Evolutionary conservation across 495 filamentous ascomycete genomes (phyloP), one percentile per base, ranked within the genome.

Genomic region (Annulohypoxylon stygium): DNA sequence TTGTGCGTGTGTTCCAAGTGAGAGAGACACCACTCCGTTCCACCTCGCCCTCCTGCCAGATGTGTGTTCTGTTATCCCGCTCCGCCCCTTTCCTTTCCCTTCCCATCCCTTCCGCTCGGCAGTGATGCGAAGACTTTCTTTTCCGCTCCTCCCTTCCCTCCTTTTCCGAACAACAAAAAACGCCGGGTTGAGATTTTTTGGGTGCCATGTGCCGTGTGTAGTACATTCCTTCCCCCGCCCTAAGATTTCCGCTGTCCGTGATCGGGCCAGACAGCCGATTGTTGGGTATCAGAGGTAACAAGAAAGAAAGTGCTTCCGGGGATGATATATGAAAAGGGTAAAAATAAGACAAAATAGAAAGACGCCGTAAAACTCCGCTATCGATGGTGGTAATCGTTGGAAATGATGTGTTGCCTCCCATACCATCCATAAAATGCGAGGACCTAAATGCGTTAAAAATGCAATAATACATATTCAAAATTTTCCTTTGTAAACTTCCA

Each of bases 111-210:
- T 33, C 50, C 50, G 14, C 20, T 20, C 30, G 33, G 51, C 51
- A 57, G 53, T 57, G 33, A 57, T 57, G 53, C 53, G 16, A 57
- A 57, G 6, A 37, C n/a, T n/a, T 57, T 57, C 53, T 37, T 57
- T 53, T 53, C 53, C 33, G 18, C 8, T 16, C 53, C 53, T 20
- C 16, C 33, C 26, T 12, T 18, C 33, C 33, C 3, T 16, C 9
- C 16, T 55, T 54, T 37, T 34, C 53, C 53, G n/a, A 20, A 16
- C 36, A 57, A 57, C 53, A 33, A 37, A 16, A 57, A 57, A 57
- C 53, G 53, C 53, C 53, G 33, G 30, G 25, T 34, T 16, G 30
- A 55, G 3, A 30, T 33, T 54, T 30, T 54, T 55, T 55, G 11
- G 51, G 51, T 55, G 25, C 53, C 53, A 14, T 37, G 14, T 30